Evolutionary conservation across 2,329 filamentous ascomycete species (phyloP), one percentile per base, ranked within the genome.

Genomic region (Diaporthe vexans): DNA sequence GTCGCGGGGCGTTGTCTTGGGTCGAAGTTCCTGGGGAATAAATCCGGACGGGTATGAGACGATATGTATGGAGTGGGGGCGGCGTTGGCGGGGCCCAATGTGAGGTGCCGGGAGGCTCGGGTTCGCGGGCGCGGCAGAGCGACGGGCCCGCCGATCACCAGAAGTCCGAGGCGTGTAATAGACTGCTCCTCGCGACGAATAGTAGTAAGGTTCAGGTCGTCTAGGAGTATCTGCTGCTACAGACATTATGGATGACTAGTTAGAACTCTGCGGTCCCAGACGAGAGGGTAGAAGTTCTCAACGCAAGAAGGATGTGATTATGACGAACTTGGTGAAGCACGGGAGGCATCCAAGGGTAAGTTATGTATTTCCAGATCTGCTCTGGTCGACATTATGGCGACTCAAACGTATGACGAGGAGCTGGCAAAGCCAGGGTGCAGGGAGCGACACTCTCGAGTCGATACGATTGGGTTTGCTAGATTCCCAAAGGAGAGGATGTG

Each of bases 11-110:
- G 75, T 74, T 70, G 81, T 69, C 56, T 77, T 79, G n/a, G 82
- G 81, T 71, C 86, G 77, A 19, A 84, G 78, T 57, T 86, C 84
- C 74, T 80, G 79, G 3, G 84, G 84, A 4, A 85, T 78, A 61
- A 83, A 85, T 37, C 86, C 80, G 75, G 85, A 73, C 57, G 81
- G 85, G 76, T 86, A 88, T 73, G 85, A 86, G 74, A 84, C 84
- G 74, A 90, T 89, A 79, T 88, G 87, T 75, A 91, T 90, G 56
- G 88, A 88, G 77, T 90, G 88, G 57, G 88, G 88, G 79, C 88
- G 84, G 77, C 87, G 85, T 74, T 82, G 85, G 77, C 88, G 86
- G 73, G 84, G 85, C 78, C 86, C 85, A 79, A 88, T 90, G 77
- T 85, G 83, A 73, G 82, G 84, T 63, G 77, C 81, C 74, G 80